These are phyloP conservation scores for Soucietia sequanensis DNA, from an alignment of 805 yeast genomes.

Conservation along the genomic window DNA sequence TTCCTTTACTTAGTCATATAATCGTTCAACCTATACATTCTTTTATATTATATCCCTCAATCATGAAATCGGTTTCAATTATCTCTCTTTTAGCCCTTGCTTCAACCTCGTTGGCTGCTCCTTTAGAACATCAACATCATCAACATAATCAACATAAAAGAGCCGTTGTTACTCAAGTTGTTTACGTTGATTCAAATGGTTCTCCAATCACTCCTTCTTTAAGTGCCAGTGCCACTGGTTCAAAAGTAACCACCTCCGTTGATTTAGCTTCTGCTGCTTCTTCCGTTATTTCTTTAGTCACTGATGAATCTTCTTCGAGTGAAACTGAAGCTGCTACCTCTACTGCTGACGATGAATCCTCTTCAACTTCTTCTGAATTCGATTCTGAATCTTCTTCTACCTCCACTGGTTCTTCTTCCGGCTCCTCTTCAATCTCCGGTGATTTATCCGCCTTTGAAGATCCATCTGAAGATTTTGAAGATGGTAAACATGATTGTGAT, in stretches of 20 bases:
- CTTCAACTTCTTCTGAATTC: conserved; percentile 19
- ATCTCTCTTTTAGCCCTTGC: conserved; percentile 26
- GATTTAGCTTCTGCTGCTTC: conserved; percentile 15
- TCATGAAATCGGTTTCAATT: conserved; percentile 26
- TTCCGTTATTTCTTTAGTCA: conserved; percentile 12
- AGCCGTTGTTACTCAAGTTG: conserved; percentile 38
- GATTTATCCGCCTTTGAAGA: conserved; percentile 48
- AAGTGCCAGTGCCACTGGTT: conserved; percentile 10
- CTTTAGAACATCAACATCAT: conserved; percentile 35
- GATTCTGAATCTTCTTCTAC: conserved; percentile 23
- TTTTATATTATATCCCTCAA: conserved; percentile 1
- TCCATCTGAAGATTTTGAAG: conserved; percentile 58
- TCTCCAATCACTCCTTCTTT: conserved; percentile 32
- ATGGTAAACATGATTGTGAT: conserved; percentile 68
- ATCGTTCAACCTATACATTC: too few relatives aligned
- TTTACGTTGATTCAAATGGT: conserved; percentile 32
- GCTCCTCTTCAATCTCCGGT: conserved; percentile 41
- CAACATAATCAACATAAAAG: conserved; percentile 37
- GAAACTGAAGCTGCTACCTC: conserved; percentile 14
- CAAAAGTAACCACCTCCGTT: conserved; percentile 11
- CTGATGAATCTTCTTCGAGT: conserved; percentile 13
- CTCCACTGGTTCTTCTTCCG: conserved; percentile 12
- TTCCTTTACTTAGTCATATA: too few relatives aligned
- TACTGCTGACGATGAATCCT: conserved; percentile 21
- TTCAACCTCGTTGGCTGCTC: conserved; percentile 30